These are phyloP conservation scores for Nakazawaea siamensis DNA, from an alignment of 805 yeast species.

Conservation along the genomic window DNA sequence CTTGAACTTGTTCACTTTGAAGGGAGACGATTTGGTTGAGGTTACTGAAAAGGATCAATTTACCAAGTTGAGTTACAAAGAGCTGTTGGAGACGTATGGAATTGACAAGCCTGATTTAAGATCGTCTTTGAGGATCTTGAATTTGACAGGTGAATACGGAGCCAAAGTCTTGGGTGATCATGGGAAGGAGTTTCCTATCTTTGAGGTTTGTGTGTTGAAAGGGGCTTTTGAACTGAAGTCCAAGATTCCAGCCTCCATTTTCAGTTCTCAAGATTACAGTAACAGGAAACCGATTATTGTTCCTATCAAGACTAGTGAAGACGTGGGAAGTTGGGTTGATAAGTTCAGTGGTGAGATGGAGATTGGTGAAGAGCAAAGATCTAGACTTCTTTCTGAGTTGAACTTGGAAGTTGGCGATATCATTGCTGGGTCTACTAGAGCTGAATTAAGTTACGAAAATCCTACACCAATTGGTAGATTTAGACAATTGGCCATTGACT, in stretches of 20 bases:
- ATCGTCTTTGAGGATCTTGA: conserved; percentile 31
- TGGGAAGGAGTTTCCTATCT: conserved; percentile 45
- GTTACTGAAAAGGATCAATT: conserved; percentile 20
- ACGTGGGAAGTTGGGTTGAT: conserved; percentile 34
- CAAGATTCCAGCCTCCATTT: conserved; percentile 27
- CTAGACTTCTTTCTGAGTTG: conserved; percentile 24
- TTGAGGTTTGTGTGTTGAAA: conserved; percentile 66
- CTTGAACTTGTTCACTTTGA: conserved; percentile 29
- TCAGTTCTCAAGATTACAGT: conserved; percentile 36
- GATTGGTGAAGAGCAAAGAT: conserved; percentile 17
- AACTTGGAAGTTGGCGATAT: conserved; percentile 59
- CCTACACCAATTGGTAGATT: conserved; percentile 92
- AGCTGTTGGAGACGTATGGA: conserved; percentile 71
- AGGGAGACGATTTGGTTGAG: conserved; percentile 24
- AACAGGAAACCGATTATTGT: conserved; percentile 51
- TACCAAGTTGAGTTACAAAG: conserved; percentile 48
- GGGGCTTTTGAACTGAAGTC: conserved; percentile 29
- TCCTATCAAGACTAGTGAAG: conserved; percentile 36
- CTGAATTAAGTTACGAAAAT: conserved; percentile 67
- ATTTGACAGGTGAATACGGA: conserved; percentile 21
- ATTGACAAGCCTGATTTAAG: conserved; percentile 94
- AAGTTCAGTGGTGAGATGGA: conserved; percentile 22
- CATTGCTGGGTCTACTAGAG: conserved; percentile 73
- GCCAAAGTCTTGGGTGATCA: conserved; percentile 24
- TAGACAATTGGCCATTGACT: conserved; percentile 63